phyloP scores from a whole-genome alignment of 2,329 filamentous ascomycete genomes.

The Penicillium nordicum region DNA sequence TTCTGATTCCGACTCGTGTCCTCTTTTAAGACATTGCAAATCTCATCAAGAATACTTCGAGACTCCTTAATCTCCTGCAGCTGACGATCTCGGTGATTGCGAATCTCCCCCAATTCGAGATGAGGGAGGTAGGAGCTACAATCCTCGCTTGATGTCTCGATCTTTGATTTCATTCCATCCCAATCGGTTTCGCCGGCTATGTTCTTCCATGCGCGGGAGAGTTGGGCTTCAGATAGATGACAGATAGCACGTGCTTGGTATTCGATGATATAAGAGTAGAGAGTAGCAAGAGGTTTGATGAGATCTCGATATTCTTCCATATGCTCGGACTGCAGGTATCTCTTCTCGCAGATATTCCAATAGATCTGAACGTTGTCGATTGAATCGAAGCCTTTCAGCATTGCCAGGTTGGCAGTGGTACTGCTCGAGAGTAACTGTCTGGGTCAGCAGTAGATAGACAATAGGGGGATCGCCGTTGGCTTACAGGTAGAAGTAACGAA shows the following conservation, averaged over 20 bases:
- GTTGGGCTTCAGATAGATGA: slow-evolving; percentile 1
- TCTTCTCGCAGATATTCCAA: background rate
- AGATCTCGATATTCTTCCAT: background rate
- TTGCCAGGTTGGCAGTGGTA: background rate
- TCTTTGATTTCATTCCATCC: background rate
- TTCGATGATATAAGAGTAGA: slow-evolving; percentile 23
- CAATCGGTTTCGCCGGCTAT: slow-evolving; percentile 5
- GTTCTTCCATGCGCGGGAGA: slow-evolving; percentile 13
- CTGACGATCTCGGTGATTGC: background rate
- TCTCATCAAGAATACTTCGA: background rate
- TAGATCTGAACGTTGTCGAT: background rate
- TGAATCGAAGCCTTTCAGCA: background rate
- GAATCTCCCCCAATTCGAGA: background rate
- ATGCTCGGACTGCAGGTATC: background rate
- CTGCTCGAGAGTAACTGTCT: background rate
- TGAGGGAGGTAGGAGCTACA: background rate
- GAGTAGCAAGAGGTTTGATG: slow-evolving; percentile 7
- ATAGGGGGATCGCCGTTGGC: background rate
- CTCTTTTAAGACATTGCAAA: background rate
- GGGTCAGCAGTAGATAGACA: background rate
- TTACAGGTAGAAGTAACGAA: background rate
- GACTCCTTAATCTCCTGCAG: background rate
- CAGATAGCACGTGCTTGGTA: slow-evolving; percentile 12
- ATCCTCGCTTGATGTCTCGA: background rate
- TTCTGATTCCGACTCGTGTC: background rate